A percentile compares a stretch with the other conserved stretches of the same genome.
Evolutionary conservation across 1,139 yeast genomes (phyloP).

Genomic region (Yamadazyma sp.): DNA sequence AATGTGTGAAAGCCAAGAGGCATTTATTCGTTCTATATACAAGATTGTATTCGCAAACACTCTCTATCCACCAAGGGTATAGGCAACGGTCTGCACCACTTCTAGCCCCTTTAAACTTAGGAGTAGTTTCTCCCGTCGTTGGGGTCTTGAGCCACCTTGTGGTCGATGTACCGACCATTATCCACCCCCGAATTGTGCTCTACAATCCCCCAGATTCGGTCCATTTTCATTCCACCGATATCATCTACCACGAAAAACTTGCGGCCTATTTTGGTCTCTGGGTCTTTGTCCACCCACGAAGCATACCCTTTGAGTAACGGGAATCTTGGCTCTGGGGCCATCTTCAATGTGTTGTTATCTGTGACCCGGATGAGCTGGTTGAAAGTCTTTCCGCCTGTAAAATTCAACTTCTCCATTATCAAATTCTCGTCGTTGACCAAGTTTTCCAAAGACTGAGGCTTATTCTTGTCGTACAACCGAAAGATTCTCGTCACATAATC

Average conservation of each 20-base stretch:
- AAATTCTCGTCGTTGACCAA: conserved; percentile 61
- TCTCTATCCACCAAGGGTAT: too few species aligned
- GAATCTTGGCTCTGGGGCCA: conserved; percentile 28
- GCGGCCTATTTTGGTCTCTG: conserved; percentile 32
- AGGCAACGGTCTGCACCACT: too few species aligned
- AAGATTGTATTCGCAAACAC: too few species aligned
- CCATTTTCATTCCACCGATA: conserved; percentile 81
- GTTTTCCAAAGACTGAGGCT: conserved; percentile 66
- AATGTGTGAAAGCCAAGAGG: too few species aligned
- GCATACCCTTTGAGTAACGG: conserved; percentile 52
- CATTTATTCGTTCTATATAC: too few species aligned
- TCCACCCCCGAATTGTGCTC: conserved; percentile 66
- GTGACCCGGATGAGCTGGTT: conserved; percentile 58
- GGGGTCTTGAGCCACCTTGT: not conserved
- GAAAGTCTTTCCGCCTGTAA: conserved; percentile 66
- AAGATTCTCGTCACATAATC: conserved; percentile 74
- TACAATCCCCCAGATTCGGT: conserved; percentile 76
- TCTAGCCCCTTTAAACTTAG: too few species aligned
- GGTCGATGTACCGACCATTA: conserved; percentile 57
- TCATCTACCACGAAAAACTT: conserved; percentile 67
- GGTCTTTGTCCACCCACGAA: conserved; percentile 51
- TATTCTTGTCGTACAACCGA: conserved; percentile 61
- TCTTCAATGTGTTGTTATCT: conserved; percentile 39
- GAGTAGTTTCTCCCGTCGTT: not conserved
- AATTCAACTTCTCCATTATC: conserved; percentile 65